phyloP scores from a whole-genome alignment of 129 eudicot species.

The Flaveria linearis region DNA sequence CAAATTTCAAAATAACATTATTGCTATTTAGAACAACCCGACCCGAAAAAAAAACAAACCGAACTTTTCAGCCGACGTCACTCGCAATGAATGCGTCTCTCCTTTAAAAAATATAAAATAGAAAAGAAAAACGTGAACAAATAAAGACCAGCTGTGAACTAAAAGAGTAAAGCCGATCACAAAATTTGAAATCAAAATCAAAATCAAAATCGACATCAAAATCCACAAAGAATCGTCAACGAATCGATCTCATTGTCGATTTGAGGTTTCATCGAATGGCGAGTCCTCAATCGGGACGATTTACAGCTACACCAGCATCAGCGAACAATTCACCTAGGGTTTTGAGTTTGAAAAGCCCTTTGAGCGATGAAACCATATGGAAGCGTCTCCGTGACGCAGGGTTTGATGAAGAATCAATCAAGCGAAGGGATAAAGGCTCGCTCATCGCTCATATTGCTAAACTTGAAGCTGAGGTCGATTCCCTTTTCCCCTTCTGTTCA shows the following conservation, averaged over 20 bases:
- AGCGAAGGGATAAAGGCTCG: conserved; percentile 86
- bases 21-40: background rate
- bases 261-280: conserved; percentile 40
- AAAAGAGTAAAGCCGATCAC: conserved; percentile 10
- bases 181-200: background rate
- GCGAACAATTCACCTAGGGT: conserved; percentile 63
- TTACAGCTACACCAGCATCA: conserved; percentile 42
- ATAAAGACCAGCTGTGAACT: conserved; percentile 25
- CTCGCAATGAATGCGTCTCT: background rate
- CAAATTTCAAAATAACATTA: no score
- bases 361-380: conserved; percentile 81
- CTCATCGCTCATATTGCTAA: conserved; percentile 88
- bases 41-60: background rate
- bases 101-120: background rate
- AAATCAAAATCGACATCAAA: conserved; percentile 8
- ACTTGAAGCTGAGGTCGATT: conserved; percentile 87
- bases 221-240: conserved; percentile 13
- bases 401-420: conserved; percentile 82
- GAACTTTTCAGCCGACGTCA: conserved; percentile 4
- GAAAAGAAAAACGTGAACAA: background rate
- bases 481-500: background rate
- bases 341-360: conserved; percentile 49
- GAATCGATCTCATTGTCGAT: conserved; percentile 29
- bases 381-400: conserved; percentile 88
- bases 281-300: conserved; percentile 52